Evolutionary conservation across 305 asterid species (phyloP).

Genomic region (Fraxinus velutina): DNA sequence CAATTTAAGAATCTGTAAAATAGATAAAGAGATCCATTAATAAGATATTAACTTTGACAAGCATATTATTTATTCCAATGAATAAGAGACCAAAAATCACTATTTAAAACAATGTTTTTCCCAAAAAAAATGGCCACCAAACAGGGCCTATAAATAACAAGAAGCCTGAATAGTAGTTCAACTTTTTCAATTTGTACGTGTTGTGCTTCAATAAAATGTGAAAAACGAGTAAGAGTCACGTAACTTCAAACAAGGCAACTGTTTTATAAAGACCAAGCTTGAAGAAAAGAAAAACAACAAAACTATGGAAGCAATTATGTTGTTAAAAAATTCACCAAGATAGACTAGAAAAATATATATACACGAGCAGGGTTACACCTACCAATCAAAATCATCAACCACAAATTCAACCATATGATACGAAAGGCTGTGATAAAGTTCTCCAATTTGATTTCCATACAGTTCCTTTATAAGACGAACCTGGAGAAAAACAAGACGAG

Average conservation of each 20-base stretch:
- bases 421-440: slow-evolving; percentile 89
- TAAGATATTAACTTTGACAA: background rate
- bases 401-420: slow-evolving; percentile 79
- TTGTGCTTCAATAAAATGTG: background rate
- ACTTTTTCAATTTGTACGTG: background rate
- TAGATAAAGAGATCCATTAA: background rate
- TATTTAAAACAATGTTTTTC: too few relatives aligned
- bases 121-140: too few relatives aligned
- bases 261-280: background rate
- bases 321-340: background rate
- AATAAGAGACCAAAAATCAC: background rate
- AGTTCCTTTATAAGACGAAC: slow-evolving; percentile 89
- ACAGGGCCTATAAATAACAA: background rate
- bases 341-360: slow-evolving; percentile 4
- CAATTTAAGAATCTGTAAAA: background rate
- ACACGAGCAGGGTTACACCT: slow-evolving; percentile 28
- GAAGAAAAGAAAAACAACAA: background rate
- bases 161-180: background rate
- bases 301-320: background rate
- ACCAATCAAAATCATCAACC: slow-evolving; percentile 78
- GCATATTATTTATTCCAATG: background rate
- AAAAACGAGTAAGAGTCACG: background rate
- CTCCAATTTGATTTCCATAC: slow-evolving; percentile 89
- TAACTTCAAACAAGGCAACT: background rate
- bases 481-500: slow-evolving; percentile 44